Base-by-base conservation (phyloP, 2,329 filamentous ascomycete genomes). In the Chrysosporium keratinophilum region DNA sequence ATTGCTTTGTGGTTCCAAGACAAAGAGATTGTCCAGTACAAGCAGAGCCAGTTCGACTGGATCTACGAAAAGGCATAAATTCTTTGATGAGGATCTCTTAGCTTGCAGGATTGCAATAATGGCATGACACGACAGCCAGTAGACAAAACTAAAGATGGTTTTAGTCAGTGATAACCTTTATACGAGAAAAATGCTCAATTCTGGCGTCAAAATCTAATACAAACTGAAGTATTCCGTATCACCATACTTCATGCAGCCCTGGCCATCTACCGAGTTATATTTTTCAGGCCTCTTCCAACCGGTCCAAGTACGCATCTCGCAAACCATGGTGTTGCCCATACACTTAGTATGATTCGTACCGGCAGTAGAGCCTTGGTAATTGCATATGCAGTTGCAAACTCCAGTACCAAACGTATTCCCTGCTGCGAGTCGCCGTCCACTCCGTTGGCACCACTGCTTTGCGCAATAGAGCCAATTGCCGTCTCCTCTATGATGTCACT, bases 1-100 rank as follows among this genome's bases (percentile, higher is more conserved):
- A 98, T 98, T 72, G 85, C 85, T 69, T 84, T 97, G 72, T 98
- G 93, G 93, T 98, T 98, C 43, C 84, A 86, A 76, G 78, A 87
- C 64, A 83, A 82, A 65, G 93, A 97, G 76, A 72, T 95, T 69
- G 76, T 88, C 76, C 79, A 71, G 76, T 97, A 87, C 83, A 91
- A 93, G 82, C 78, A 79, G 64, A 79, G 87, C 71, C 81, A 87
- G 77, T 81, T 86, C 76, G 82, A 87, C 80, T 97, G 93, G 93
- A 79, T 97, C 80, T 97, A 96, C 80, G 93, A 98, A 87, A 91
- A 94, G 81, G 65, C 76, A 59, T 74, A 73, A 64, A 39, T 39
- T 4, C 23, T 28, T 28, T 28, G 17, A 14, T 15, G 33, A 39
- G 17, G 7, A 35, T n/a, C 15, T 17, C 19, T 10, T 20, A 37